phyloP scores from a whole-genome alignment of 768 basidiomycete species.

The Sporobolomyces phaffii region DNA sequence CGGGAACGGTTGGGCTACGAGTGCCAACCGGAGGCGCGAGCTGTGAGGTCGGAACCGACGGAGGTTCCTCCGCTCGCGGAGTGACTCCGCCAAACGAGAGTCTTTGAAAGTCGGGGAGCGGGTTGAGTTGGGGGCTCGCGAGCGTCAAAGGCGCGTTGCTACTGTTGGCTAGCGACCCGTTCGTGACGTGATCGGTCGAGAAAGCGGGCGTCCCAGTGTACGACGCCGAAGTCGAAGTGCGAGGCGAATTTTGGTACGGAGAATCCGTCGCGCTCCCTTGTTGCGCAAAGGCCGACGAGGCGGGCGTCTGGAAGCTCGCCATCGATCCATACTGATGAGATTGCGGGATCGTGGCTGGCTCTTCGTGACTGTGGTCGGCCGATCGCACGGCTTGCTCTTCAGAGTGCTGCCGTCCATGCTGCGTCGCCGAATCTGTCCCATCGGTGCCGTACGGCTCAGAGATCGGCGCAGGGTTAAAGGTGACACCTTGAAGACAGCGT shows the following conservation, averaged over 20 bases:
- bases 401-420: not conserved
- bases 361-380: slow-evolving; percentile 1
- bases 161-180: too few species aligned
- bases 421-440: slow-evolving; percentile 39
- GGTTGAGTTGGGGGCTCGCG: slow-evolving; percentile 27
- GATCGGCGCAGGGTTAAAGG: slow-evolving; percentile 33
- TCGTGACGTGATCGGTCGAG: not conserved
- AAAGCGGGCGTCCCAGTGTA: not conserved
- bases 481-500: slow-evolving; percentile 45
- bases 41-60: not conserved
- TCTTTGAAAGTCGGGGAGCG: slow-evolving; percentile 27
- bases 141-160: slow-evolving; percentile 10
- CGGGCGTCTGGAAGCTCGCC: slow-evolving; percentile 9
- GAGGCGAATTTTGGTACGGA: slow-evolving; percentile 5
- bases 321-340: slow-evolving; percentile 6
- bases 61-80: not conserved
- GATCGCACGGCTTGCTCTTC: not conserved
- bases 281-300: slow-evolving; percentile 10
- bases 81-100: slow-evolving; percentile 13
- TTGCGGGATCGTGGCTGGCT: not conserved
- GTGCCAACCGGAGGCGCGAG: slow-evolving; percentile 1
- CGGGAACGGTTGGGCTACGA: not conserved
- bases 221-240: slow-evolving; percentile 3
- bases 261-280: not conserved
- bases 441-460: slow-evolving; percentile 37